Evolutionary conservation across 257 asterid species (phyloP).

Genomic region (Przewalskia tangutica): DNA sequence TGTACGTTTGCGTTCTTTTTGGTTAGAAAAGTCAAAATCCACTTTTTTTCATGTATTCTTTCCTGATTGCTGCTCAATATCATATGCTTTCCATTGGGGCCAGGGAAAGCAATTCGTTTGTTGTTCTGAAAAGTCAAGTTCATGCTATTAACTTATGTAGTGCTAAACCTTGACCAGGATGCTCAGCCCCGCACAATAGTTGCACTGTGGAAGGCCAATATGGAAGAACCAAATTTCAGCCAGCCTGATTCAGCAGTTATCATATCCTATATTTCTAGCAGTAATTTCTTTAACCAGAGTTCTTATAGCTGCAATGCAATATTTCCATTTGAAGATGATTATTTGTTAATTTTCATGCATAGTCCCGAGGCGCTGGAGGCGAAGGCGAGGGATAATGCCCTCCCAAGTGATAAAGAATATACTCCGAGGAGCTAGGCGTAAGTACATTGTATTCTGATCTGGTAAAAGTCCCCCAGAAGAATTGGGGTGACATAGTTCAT

Average conservation of each 20-base stretch:
- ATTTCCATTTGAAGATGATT: constrained; percentile 21
- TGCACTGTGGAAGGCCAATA: constrained; percentile 90
- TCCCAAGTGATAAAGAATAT: constrained; percentile 39
- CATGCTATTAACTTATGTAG: neutral
- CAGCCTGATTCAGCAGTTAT: constrained; percentile 64
- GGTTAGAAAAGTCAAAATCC: neutral
- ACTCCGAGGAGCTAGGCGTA: constrained; percentile 41
- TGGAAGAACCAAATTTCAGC: constrained; percentile 73
- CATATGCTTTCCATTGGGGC: neutral
- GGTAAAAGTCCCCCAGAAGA: neutral
- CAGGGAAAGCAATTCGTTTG: neutral
- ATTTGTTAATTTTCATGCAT: constrained; percentile 35
- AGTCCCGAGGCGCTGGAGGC: constrained; percentile 82
- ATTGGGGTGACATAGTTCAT: neutral
- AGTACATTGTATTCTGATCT: constrained; percentile 42
- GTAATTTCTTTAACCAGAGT: constrained; percentile 30
- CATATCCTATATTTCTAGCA: constrained; percentile 50
- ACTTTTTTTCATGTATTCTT: neutral
- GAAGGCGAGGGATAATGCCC: constrained; percentile 50
- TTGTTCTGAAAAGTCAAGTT: neutral
- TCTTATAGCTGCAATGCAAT: neutral
- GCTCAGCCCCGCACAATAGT: constrained; percentile 72
- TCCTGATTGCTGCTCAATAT: neutral
- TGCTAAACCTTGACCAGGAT: constrained; percentile 44
- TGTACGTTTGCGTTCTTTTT: neutral